These are phyloP conservation scores for Colletotrichum agaves DNA, from an alignment of 2,329 filamentous ascomycete species.

Conservation along the genomic window DNA sequence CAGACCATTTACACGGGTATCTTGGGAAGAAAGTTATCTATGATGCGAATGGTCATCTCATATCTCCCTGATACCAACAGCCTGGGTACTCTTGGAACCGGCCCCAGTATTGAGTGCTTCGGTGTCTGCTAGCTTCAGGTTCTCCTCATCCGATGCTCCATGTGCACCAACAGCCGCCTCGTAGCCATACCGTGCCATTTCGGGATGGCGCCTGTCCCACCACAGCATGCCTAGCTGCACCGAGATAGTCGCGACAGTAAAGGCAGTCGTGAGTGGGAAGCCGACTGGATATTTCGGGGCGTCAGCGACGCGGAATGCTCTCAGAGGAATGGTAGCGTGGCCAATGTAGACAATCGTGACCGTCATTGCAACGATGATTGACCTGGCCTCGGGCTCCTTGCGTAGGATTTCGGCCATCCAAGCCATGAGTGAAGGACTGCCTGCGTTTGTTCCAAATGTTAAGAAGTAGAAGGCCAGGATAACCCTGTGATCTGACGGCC, in stretches of 20 bases:
- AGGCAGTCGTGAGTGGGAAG: constrained; percentile 49
- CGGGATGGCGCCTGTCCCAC: constrained; percentile 43
- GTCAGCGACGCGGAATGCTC: constrained; percentile 49
- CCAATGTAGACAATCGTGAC: constrained; percentile 53
- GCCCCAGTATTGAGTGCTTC: background rate
- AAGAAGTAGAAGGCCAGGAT: constrained; percentile 51
- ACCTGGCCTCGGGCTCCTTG: constrained; percentile 50
- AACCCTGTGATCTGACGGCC: constrained; percentile 47
- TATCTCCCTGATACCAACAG: background rate
- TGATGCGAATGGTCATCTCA: background rate
- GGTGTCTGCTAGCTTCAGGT: constrained; percentile 4
- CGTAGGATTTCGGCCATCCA: constrained; percentile 50
- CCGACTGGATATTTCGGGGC: constrained; percentile 50
- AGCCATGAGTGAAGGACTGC: constrained; percentile 48
- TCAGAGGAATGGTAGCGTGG: constrained; percentile 51
- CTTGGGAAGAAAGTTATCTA: too few species aligned
- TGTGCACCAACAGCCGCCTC: background rate
- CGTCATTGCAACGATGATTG: constrained; percentile 49
- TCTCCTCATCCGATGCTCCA: constrained; percentile 22
- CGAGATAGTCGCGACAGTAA: constrained; percentile 46
- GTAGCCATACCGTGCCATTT: constrained; percentile 39
- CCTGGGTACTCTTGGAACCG: background rate
- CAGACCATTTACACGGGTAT: too few species aligned
- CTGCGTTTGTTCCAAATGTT: constrained; percentile 48
- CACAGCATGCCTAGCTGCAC: constrained; percentile 47